phyloP scores from a whole-genome alignment of 352 stramenopile genomes.

The Phytophthora nicotianae region DNA sequence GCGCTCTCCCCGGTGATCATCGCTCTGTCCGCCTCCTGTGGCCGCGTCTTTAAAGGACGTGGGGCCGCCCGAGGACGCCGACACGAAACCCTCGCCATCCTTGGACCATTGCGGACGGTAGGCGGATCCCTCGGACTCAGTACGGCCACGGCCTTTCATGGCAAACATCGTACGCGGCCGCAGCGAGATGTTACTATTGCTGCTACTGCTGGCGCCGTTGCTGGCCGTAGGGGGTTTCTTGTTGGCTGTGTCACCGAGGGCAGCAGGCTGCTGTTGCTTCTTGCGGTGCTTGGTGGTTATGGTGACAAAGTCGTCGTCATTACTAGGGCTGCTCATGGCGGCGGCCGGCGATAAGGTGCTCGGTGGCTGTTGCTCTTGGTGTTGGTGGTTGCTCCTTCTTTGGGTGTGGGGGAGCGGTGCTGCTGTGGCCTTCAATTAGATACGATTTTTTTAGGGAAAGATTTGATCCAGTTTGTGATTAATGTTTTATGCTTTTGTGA shows the following conservation, averaged over 20 bases:
- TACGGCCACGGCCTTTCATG: constrained; percentile 82
- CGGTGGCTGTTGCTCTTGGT: constrained; percentile 10
- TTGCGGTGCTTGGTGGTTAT: constrained; percentile 80
- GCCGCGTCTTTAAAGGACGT: constrained; percentile 47
- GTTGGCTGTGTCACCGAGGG: constrained; percentile 1
- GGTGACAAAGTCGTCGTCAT: constrained; percentile 78
- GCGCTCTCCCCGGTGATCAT: constrained; percentile 35
- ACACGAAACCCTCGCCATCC: constrained; percentile 85
- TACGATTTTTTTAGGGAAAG: constrained; percentile 1
- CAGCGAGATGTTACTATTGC: constrained; percentile 64
- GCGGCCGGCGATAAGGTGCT: constrained; percentile 9
- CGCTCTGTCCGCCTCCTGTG: constrained; percentile 33
- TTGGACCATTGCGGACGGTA: constrained; percentile 90
- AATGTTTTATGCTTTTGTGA: constrained; percentile 13
- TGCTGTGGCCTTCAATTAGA: constrained; percentile 3
- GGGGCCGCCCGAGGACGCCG: constrained; percentile 23
- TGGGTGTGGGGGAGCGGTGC: constrained; percentile 18
- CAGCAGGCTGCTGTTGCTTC: constrained; percentile 42
- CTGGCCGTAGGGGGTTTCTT: constrained; percentile 33
- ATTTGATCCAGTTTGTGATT: neutral
- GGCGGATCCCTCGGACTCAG: constrained; percentile 66
- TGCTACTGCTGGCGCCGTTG: constrained; percentile 17
- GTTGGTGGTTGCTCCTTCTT: constrained; percentile 24
- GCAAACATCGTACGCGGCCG: constrained; percentile 89
- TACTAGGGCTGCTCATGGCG: constrained; percentile 42